Evolutionary conservation across 2,329 filamentous ascomycete species (phyloP).

Genomic region (Rugonectria rugulosa): DNA sequence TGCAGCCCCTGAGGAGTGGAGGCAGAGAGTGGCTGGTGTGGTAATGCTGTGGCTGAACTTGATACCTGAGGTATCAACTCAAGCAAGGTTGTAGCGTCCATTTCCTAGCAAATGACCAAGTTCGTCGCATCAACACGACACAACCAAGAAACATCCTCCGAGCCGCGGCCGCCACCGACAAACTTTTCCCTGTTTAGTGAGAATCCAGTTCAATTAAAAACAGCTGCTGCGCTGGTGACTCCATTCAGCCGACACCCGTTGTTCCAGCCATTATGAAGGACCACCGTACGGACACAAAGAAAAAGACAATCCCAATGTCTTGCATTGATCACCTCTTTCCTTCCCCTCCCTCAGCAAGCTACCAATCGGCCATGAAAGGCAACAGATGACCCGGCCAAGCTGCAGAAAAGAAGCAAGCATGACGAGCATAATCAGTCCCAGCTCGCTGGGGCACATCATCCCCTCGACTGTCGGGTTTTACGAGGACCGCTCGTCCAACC

Average conservation of each 20-base stretch:
- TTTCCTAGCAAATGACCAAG: neutral
- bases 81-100: neutral
- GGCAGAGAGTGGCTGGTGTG: slow-evolving; percentile 30
- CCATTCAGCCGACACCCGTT: neutral
- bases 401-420: slow-evolving; percentile 15
- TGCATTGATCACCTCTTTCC: neutral
- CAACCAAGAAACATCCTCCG: neutral
- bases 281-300: too few species aligned
- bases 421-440: slow-evolving; percentile 12
- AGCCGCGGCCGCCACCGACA: neutral
- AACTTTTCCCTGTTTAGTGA: slow-evolving; percentile 7
- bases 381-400: slow-evolving; percentile 6
- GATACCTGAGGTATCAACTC: neutral
- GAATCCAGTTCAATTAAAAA: neutral
- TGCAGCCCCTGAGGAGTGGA: slow-evolving; percentile 36
- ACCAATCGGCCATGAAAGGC: slow-evolving; percentile 12
- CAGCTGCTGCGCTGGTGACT: neutral
- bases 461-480: slow-evolving; percentile 11
- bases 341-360: neutral
- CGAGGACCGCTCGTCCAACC: slow-evolving; percentile 18
- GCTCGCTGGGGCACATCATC: slow-evolving; percentile 20
- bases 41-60: neutral
- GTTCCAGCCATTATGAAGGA: neutral
- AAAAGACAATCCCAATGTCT: neutral
- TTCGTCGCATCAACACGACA: neutral